These are phyloP conservation scores for Volvox africanus DNA, from an alignment of 139 green algal species.

Conservation along the genomic window DNA sequence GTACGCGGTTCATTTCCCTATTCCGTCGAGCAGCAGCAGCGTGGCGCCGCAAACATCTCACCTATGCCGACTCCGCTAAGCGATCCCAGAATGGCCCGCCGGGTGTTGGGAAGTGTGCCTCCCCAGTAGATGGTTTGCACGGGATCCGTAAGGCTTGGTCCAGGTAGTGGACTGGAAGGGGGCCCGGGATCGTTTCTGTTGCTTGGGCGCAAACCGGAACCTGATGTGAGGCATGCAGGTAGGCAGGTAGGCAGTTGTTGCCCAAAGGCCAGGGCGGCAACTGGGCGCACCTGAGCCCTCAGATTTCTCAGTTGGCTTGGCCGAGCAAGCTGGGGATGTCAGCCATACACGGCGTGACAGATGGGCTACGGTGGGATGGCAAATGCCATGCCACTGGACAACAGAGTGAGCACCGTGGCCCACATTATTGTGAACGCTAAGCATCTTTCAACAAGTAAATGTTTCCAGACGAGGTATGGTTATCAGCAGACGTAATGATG, in stretches of 20 bases:
- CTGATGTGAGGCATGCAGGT: neutral
- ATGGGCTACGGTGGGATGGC: too few species aligned
- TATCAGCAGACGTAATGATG: too few species aligned
- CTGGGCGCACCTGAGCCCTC: neutral
- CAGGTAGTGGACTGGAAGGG: neutral
- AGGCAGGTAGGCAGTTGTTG: neutral
- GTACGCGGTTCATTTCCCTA: too few species aligned
- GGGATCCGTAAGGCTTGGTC: slow-evolving; percentile 47
- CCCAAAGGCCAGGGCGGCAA: neutral
- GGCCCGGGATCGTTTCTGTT: neutral
- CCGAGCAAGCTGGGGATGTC: neutral
- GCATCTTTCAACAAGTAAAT: too few species aligned
- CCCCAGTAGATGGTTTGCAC: slow-evolving; percentile 68
- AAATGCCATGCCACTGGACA: too few species aligned
- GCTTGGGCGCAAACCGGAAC: neutral
- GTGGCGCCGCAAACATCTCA: slow-evolving; percentile 36
- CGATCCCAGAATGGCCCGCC: slow-evolving; percentile 56
- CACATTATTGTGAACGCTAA: too few species aligned
- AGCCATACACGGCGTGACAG: too few species aligned
- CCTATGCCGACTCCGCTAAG: slow-evolving; percentile 60
- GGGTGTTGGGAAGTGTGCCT: slow-evolving; percentile 62
- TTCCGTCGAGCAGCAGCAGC: too few species aligned
- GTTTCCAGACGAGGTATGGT: too few species aligned
- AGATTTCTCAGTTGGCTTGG: neutral
- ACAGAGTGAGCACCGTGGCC: too few species aligned